Conservation (phyloP, 306 rosid species). For the Pachyrhizus erosus region DNA sequence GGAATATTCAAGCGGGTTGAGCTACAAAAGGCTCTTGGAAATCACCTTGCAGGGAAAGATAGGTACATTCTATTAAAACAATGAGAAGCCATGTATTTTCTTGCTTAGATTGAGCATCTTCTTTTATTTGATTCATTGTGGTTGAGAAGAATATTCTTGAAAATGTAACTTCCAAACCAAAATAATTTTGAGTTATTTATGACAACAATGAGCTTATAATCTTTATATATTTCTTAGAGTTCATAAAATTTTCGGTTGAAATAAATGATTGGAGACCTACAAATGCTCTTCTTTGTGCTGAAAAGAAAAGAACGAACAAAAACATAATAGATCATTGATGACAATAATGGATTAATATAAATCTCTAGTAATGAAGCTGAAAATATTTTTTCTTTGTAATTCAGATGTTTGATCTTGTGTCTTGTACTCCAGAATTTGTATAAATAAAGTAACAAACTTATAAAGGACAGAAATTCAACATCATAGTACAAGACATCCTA, state of each 20-base stretch:
- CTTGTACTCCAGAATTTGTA: neutral
- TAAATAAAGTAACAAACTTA: neutral
- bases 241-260: neutral
- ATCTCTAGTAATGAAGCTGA: neutral
- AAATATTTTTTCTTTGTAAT: neutral
- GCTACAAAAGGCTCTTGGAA: slow-evolving; percentile 92
- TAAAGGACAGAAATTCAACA: neutral
- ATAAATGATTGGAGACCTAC: slow-evolving; percentile 24
- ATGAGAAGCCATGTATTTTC: slow-evolving; percentile 17
- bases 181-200: slow-evolving; percentile 24
- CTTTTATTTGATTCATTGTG: slow-evolving; percentile 4
- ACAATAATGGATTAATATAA: slow-evolving; percentile 6
- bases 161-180: slow-evolving; percentile 33
- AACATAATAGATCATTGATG: slow-evolving; percentile 16
- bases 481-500: neutral
- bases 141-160: neutral
- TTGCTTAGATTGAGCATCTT: slow-evolving; percentile 15
- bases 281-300: slow-evolving; percentile 7
- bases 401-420: slow-evolving; percentile 22
- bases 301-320: slow-evolving; percentile 7
- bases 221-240: neutral
- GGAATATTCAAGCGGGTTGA: slow-evolving; percentile 79
- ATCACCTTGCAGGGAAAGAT: slow-evolving; percentile 97
- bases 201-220: neutral
- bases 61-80: slow-evolving; percentile 57